Percentiles rank a stretch among this genome's conserved stretches.
These are phyloP conservation scores for Triangularia verruculosa DNA, from an alignment of 2,329 filamentous ascomycete species.

Conservation along the genomic window DNA sequence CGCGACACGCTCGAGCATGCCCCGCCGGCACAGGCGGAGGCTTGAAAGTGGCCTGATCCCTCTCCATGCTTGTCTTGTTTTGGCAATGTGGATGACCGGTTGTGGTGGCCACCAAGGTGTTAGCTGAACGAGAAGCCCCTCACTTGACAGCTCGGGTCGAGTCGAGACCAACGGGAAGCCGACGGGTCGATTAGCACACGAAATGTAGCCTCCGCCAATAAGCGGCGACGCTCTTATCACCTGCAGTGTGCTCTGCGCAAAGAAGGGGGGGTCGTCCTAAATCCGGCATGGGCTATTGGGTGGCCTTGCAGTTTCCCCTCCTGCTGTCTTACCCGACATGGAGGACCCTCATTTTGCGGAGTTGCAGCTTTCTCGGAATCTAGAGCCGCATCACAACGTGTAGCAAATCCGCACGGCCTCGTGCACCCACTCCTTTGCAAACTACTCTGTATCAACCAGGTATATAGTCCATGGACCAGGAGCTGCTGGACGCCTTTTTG, in stretches of 20 bases:
- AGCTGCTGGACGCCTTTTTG: neutral
- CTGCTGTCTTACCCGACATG: conserved; percentile 16
- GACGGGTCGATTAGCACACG: conserved; percentile 25
- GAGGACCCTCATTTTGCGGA: conserved; percentile 20
- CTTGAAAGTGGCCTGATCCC: conserved; percentile 22
- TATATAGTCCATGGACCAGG: conserved; percentile 7
- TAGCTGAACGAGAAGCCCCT: conserved; percentile 20
- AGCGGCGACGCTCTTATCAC: conserved; percentile 24
- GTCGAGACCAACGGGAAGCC: conserved; percentile 6
- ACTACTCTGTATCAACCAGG: neutral
- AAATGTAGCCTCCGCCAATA: conserved; percentile 25
- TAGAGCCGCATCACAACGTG: conserved; percentile 24
- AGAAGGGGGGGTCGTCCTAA: conserved; percentile 17
- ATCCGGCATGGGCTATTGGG: conserved; percentile 23
- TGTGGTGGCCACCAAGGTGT: conserved; percentile 7
- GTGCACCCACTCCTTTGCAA: neutral
- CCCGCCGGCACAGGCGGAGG: conserved; percentile 19
- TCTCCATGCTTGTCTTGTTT: neutral
- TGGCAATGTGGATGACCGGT: conserved; percentile 2
- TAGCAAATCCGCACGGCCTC: neutral
- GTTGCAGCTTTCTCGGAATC: conserved; percentile 14
- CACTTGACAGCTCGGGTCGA: conserved; percentile 21
- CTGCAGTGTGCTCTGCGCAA: conserved; percentile 21
- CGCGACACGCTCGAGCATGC: conserved; percentile 29
- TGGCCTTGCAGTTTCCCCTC: conserved; percentile 24